Evolutionary conservation across 768 basidiomycete genomes (phyloP).

Genomic region (Macrocybe gigantea): DNA sequence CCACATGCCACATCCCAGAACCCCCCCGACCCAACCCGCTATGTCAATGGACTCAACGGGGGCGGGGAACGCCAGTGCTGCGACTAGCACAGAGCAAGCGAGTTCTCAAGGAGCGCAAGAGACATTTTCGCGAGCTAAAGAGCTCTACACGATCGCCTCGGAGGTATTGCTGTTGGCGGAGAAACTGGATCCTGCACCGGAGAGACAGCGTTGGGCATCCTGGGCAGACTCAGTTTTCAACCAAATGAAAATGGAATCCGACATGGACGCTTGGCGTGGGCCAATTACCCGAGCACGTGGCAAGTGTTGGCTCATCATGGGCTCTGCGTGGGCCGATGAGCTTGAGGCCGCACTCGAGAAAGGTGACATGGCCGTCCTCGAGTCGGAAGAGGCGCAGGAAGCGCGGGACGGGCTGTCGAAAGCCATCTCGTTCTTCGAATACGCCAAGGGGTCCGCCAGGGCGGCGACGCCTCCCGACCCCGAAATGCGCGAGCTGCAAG

Average conservation of each 20-base stretch:
- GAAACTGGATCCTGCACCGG: slow-evolving; percentile 36
- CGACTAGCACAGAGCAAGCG: slow-evolving; percentile 8
- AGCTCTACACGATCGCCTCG: slow-evolving; percentile 57
- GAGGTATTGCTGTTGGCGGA: slow-evolving; percentile 59
- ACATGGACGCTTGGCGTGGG: slow-evolving; percentile 44
- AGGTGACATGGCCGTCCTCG: slow-evolving; percentile 30
- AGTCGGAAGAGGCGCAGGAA: slow-evolving; percentile 46
- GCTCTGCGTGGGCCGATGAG: slow-evolving; percentile 48
- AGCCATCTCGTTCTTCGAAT: slow-evolving; percentile 38
- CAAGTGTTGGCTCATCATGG: slow-evolving; percentile 50
- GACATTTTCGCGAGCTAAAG: slow-evolving; percentile 48
- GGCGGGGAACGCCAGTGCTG: slow-evolving; percentile 5
- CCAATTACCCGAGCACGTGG: slow-evolving; percentile 43
- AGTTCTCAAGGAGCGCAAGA: slow-evolving; percentile 14
- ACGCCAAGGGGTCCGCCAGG: slow-evolving; percentile 24
- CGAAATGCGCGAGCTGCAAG: slow-evolving; percentile 20
- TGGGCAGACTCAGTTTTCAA: slow-evolving; percentile 59
- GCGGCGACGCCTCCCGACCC: slow-evolving; percentile 11
- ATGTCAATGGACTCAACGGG: slow-evolving; percentile 2
- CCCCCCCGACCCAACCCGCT: slow-evolving; percentile 8
- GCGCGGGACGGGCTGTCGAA: slow-evolving; percentile 44
- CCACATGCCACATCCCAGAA: slow-evolving; percentile 56
- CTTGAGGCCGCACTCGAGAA: slow-evolving; percentile 48
- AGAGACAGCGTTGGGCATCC: slow-evolving; percentile 49
- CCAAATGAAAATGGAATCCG: slow-evolving; percentile 61